A percentile compares a stretch with the other conserved stretches of the same genome.
Evolutionary conservation across 345 rosid species (phyloP).

Genomic region (Iberis pinnata): DNA sequence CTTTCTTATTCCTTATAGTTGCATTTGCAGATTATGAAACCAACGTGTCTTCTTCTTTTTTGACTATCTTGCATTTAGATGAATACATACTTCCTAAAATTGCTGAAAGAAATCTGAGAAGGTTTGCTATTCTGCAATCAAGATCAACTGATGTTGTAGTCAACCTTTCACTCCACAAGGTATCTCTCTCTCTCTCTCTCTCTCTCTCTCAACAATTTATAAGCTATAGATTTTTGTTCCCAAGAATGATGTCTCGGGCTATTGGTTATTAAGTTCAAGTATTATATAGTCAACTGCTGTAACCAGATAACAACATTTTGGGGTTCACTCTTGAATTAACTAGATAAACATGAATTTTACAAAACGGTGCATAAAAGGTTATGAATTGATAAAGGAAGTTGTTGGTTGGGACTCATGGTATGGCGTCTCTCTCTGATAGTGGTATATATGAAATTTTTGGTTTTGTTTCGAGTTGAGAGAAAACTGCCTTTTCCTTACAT

Average conservation of each 20-base stretch:
- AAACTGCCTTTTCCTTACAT: background rate
- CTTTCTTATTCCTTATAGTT: background rate
- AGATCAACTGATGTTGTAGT: constrained; percentile 42
- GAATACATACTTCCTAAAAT: constrained; percentile 86
- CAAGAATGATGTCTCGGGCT: background rate
- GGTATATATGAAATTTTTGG: background rate
- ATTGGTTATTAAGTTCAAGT: background rate
- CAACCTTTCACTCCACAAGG: constrained; percentile 45
- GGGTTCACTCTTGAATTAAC: background rate
- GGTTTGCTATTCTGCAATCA: constrained; percentile 55
- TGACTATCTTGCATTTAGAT: constrained; percentile 34
- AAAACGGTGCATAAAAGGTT: background rate
- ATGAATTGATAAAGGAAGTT: background rate
- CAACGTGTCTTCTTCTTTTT: background rate
- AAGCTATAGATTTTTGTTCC: background rate
- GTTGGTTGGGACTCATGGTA: constrained; percentile 1
- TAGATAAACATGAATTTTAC: background rate
- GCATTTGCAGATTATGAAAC: constrained; percentile 10
- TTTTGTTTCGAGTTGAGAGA: background rate
- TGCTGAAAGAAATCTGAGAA: constrained; percentile 78
- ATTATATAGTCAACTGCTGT: background rate
- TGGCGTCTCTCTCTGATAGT: background rate
- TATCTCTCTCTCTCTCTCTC: constrained; percentile 12
- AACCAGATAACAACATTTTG: background rate
- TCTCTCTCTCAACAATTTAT: constrained; percentile 6